Conservation (phyloP, 306 rosid species). For the Dalbergia cochinchinensis region DNA sequence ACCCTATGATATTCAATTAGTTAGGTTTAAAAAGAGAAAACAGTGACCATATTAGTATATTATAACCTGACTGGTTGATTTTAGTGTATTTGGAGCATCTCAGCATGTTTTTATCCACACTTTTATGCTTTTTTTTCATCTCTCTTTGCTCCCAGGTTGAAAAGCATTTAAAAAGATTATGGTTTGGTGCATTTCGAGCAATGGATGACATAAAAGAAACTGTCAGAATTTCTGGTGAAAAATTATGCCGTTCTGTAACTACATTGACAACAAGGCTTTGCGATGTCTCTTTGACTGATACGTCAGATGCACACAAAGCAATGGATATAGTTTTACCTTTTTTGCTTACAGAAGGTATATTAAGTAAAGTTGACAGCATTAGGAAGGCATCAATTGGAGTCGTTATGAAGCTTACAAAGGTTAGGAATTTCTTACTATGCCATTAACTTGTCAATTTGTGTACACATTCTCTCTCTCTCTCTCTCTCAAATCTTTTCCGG, state of each 20-base stretch:
- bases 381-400: conserved; percentile 87
- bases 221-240: conserved; percentile 92
- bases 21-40: not conserved
- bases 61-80: conserved; percentile 32
- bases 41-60: conserved; percentile 23
- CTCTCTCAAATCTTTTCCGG: not conserved
- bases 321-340: conserved; percentile 92
- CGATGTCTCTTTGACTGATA: conserved; percentile 83
- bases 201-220: conserved; percentile 99
- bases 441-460: conserved; percentile 26
- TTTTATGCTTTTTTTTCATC: conserved; percentile 34
- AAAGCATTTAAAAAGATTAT: conserved; percentile 78
- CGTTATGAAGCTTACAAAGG: conserved; percentile 98
- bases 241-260: conserved; percentile 74
- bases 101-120: conserved; percentile 30
- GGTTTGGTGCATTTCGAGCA: conserved; percentile 90
- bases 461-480: conserved; percentile 7
- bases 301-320: conserved; percentile 78
- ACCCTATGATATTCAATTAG: not conserved
- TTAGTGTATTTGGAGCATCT: conserved; percentile 10
- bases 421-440: conserved; percentile 48
- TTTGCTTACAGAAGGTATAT: conserved; percentile 88
- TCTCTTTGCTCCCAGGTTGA: conserved; percentile 62
- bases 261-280: conserved; percentile 88
- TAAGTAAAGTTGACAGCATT: conserved; percentile 92